These are phyloP conservation scores for Harringtonia lauricola DNA, from an alignment of 2,329 filamentous ascomycete genomes.

Conservation along the genomic window DNA sequence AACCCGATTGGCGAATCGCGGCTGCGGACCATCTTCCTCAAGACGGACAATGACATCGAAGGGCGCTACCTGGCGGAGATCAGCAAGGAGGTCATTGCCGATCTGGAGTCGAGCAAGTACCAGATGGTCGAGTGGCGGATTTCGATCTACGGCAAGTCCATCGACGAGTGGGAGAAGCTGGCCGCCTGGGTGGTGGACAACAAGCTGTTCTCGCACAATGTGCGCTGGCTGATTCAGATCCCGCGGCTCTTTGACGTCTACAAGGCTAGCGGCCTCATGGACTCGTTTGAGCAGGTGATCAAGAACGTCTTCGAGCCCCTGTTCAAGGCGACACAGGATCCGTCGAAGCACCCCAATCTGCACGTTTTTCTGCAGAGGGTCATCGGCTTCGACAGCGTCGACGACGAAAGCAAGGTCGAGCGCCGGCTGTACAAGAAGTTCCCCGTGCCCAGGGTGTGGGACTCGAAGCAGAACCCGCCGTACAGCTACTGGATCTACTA, in stretches of 20 bases:
- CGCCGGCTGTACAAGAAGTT: slow-evolving; percentile 93
- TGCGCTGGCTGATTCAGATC: slow-evolving; percentile 93
- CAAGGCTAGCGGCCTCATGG: slow-evolving; percentile 78
- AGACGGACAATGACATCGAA: slow-evolving; percentile 96
- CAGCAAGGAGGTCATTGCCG: slow-evolving; percentile 93
- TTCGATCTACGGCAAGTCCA: slow-evolving; percentile 84
- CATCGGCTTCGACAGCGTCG: slow-evolving; percentile 93
- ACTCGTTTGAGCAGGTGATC: slow-evolving; percentile 81
- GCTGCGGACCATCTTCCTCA: slow-evolving; percentile 93
- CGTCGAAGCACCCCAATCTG: slow-evolving; percentile 77
- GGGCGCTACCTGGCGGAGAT: slow-evolving; percentile 95
- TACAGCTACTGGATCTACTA: slow-evolving; percentile 99
- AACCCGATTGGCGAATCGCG: slow-evolving; percentile 95
- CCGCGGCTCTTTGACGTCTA: slow-evolving; percentile 94
- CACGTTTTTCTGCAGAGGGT: slow-evolving; percentile 92
- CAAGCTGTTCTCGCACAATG: slow-evolving; percentile 94
- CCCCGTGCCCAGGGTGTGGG: slow-evolving; percentile 79
- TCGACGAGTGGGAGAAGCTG: slow-evolving; percentile 96
- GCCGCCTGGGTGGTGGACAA: slow-evolving; percentile 97
- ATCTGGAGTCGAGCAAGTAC: slow-evolving; percentile 97
- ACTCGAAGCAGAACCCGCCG: slow-evolving; percentile 86
- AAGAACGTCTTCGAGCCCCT: slow-evolving; percentile 86
- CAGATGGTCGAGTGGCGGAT: slow-evolving; percentile 99
- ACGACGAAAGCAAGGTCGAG: slow-evolving; percentile 96
- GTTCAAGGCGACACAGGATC: slow-evolving; percentile 88